Conservation (phyloP, 1,284 basidiomycete species). For the Phlebopus sp. region DNA sequence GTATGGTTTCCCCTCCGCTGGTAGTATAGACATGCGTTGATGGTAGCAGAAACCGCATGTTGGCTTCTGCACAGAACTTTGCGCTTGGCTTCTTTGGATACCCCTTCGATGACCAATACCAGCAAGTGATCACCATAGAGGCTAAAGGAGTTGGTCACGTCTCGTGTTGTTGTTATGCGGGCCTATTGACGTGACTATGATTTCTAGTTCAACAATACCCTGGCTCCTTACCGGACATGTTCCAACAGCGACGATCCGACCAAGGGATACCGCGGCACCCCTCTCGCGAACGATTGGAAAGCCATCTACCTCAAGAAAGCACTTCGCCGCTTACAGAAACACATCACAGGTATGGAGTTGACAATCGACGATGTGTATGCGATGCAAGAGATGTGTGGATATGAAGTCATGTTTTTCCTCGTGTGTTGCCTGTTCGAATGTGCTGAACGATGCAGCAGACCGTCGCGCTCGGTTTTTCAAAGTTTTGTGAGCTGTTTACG, state of each 20-base stretch:
- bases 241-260: conserved; percentile 41
- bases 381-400: conserved; percentile 75
- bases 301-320: conserved; percentile 68
- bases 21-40: neutral
- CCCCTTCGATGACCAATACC: conserved; percentile 71
- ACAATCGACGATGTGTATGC: conserved; percentile 65
- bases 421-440: neutral
- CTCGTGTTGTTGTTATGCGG: neutral
- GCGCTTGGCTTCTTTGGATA: conserved; percentile 83
- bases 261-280: conserved; percentile 52
- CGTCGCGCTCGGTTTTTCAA: conserved; percentile 81
- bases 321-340: conserved; percentile 51
- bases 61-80: conserved; percentile 77
- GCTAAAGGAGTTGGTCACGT: conserved; percentile 45
- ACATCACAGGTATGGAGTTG: conserved; percentile 63
- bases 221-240: conserved; percentile 71
- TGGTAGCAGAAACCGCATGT: conserved; percentile 64
- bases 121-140: conserved; percentile 78
- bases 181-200: neutral
- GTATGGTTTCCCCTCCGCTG: conserved; percentile 37
- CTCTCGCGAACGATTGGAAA: conserved; percentile 60
- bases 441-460: conserved; percentile 46
- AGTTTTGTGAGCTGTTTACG: conserved; percentile 85
- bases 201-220: conserved; percentile 73
- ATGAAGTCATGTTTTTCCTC: conserved; percentile 51